These are phyloP conservation scores for Hericium rajendrae DNA, from an alignment of 768 basidiomycete genomes.

Conservation along the genomic window DNA sequence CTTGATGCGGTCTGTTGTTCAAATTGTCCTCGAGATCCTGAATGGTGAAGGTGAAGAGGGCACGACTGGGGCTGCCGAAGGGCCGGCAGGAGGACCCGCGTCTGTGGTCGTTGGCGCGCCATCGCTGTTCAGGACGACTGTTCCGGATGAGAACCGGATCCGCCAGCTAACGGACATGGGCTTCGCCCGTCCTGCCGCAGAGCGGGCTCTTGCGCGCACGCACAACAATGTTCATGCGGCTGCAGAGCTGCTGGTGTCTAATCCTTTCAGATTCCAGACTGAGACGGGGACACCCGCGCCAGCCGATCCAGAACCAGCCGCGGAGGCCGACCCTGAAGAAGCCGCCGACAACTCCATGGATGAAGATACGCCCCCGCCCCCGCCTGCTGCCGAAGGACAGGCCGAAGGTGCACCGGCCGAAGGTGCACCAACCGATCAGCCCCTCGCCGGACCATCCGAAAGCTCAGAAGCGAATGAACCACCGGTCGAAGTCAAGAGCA, in stretches of 20 bases:
- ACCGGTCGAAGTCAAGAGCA: conserved; percentile 31
- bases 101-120: conserved; percentile 23
- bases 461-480: conserved; percentile 3
- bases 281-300: conserved; percentile 44
- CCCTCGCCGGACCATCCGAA: not conserved
- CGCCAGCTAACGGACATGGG: conserved; percentile 93
- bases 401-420: not conserved
- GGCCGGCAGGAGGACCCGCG: conserved; percentile 21
- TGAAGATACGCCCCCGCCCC: not conserved
- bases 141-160: conserved; percentile 70
- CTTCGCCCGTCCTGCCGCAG: conserved; percentile 82
- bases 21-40: conserved; percentile 70
- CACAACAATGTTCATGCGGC: conserved; percentile 87
- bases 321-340: conserved; percentile 6
- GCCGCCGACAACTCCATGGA: conserved; percentile 3
- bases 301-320: conserved; percentile 15
- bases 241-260: conserved; percentile 75
- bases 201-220: conserved; percentile 72
- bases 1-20: conserved; percentile 67
- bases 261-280: conserved; percentile 69
- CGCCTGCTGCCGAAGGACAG: not conserved
- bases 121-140: conserved; percentile 27
- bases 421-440: not conserved
- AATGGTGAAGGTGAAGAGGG: conserved; percentile 74
- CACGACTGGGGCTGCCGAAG: conserved; percentile 23